These are phyloP conservation scores for Tylopilus sp. DNA, from an alignment of 1,284 basidiomycete genomes.

Conservation along the genomic window DNA sequence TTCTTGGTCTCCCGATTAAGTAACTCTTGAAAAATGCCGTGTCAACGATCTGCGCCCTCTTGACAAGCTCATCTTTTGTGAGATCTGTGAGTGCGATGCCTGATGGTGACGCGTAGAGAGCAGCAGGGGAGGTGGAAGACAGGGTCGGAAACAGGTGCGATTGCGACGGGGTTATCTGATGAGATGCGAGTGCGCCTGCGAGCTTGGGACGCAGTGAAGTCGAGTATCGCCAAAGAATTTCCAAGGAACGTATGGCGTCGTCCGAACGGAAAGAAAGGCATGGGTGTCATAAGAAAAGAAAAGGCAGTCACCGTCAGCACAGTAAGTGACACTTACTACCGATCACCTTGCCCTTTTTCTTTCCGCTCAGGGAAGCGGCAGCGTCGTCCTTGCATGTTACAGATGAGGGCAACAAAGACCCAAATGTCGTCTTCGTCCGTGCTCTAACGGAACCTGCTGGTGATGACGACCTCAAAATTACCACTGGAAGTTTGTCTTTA, in stretches of 20 bases:
- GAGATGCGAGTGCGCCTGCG: slow-evolving; percentile 74
- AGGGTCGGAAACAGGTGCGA: slow-evolving; percentile 72
- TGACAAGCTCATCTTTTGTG: slow-evolving; percentile 83
- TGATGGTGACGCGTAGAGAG: slow-evolving; percentile 78
- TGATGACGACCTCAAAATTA: slow-evolving; percentile 50
- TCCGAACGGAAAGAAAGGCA: slow-evolving; percentile 49
- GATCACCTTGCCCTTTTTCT: slow-evolving; percentile 48
- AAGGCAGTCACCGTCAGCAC: slow-evolving; percentile 6
- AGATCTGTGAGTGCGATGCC: slow-evolving; percentile 76
- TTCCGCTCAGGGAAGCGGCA: slow-evolving; percentile 61
- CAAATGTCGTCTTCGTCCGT: slow-evolving; percentile 63
- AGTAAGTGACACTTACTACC: slow-evolving; percentile 39
- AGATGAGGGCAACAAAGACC: slow-evolving; percentile 57
- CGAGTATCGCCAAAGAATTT: slow-evolving; percentile 79
- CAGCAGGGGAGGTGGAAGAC: slow-evolving; percentile 75
- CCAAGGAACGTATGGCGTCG: slow-evolving; percentile 70
- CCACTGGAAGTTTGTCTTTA: slow-evolving; percentile 29
- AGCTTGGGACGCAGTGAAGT: slow-evolving; percentile 91
- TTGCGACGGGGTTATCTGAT: slow-evolving; percentile 78
- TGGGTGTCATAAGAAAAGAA: neutral
- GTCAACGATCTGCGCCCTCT: slow-evolving; percentile 94
- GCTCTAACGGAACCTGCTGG: slow-evolving; percentile 62
- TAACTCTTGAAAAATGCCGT: slow-evolving; percentile 97
- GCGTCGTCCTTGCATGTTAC: slow-evolving; percentile 67
- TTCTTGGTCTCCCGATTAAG: slow-evolving; percentile 82